phyloP scores from a whole-genome alignment of 2,329 filamentous ascomycete species.

The Aschersonia sp. region DNA sequence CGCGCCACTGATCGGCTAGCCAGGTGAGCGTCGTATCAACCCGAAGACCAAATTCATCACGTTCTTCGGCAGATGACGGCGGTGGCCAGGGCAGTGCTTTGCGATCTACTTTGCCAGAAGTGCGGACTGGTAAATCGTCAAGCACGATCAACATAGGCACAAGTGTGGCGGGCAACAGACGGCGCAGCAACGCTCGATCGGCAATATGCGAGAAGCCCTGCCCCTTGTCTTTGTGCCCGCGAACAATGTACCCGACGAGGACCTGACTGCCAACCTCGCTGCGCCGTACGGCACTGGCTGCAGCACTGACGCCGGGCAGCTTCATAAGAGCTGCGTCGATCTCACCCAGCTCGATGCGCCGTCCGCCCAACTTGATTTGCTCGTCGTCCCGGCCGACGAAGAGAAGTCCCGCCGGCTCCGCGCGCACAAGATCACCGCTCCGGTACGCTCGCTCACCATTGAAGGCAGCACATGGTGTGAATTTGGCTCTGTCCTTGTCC shows the following conservation, averaged over 20 bases:
- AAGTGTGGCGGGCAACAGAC: conserved; percentile 6
- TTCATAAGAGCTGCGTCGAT: conserved; percentile 10
- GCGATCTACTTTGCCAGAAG: conserved; percentile 10
- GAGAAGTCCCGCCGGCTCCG: conserved; percentile 7
- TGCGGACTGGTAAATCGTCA: conserved; percentile 8
- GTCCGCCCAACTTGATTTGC: conserved; percentile 14
- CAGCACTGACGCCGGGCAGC: conserved; percentile 8
- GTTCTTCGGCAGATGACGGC: conserved; percentile 2
- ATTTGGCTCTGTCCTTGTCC: conserved; percentile 6
- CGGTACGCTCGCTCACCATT: conserved; percentile 8
- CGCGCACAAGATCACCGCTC: conserved; percentile 11
- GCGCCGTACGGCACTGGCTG: conserved; percentile 6
- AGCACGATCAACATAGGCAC: conserved; percentile 8
- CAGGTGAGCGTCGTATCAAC: conserved; percentile 3
- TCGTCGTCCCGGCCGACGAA: conserved; percentile 12
- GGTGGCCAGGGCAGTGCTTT: conserved; percentile 8
- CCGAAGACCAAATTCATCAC: neutral
- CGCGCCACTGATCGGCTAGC: conserved; percentile 9
- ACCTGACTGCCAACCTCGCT: conserved; percentile 9
- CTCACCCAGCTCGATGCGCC: conserved; percentile 13
- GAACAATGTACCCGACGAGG: conserved; percentile 9
- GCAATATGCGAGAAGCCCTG: neutral
- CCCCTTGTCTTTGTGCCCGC: neutral
- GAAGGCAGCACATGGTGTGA: conserved; percentile 4
- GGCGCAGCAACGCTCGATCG: conserved; percentile 4